Evolutionary conservation across 345 rosid genomes (phyloP).

Genomic region (Bruguiera gymnorhiza): DNA sequence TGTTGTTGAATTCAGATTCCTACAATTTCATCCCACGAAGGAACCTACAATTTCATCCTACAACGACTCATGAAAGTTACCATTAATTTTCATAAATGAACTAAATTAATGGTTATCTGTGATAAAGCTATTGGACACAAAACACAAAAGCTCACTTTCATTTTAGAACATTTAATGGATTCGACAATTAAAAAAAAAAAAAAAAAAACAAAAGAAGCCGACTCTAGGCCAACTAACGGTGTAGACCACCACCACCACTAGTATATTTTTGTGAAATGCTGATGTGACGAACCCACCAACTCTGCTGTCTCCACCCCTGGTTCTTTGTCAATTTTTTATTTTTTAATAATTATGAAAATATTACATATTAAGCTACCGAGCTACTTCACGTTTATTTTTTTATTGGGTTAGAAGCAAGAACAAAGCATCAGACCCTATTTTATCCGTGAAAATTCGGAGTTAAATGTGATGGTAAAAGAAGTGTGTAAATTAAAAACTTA

Average conservation of each 20-base stretch:
- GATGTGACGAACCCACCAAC: constrained; percentile 20
- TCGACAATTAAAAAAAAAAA: not conserved
- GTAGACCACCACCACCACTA: not conserved
- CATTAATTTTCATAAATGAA: too few species aligned
- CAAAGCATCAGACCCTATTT: too few species aligned
- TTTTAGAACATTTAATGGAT: not conserved
- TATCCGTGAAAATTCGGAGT: too few species aligned
- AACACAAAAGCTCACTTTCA: not conserved
- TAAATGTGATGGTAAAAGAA: too few species aligned
- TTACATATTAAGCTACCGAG: too few species aligned
- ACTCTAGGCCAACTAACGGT: constrained; percentile 15
- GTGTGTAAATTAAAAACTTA: too few species aligned
- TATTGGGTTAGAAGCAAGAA: too few species aligned
- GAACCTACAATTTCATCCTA: too few species aligned
- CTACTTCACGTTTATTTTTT: too few species aligned
- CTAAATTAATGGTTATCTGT: not conserved
- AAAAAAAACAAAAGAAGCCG: not conserved
- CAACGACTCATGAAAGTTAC: too few species aligned
- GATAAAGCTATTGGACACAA: not conserved
- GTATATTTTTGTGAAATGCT: not conserved
- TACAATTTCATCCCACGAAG: too few species aligned
- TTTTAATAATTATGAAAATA: not conserved
- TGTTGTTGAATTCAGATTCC: too few species aligned
- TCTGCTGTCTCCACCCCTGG: not conserved
- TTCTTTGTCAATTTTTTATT: not conserved